Conservation (phyloP, 768 basidiomycete genomes). For the Termitomyces sp. region DNA sequence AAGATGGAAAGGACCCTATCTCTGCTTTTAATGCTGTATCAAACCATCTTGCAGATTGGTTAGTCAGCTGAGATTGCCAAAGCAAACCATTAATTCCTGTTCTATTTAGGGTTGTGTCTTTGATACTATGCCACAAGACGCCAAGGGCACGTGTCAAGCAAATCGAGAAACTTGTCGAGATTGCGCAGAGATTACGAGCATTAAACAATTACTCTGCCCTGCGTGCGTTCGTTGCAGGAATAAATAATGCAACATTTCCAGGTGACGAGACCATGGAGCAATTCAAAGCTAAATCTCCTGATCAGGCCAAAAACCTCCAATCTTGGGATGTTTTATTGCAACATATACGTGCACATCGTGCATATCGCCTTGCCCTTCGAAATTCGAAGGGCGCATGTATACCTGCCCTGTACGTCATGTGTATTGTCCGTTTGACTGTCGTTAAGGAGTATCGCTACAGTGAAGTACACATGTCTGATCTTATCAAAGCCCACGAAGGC, state of each 20-base stretch:
- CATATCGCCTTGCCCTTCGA: slow-evolving; percentile 85
- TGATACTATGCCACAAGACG: slow-evolving; percentile 86
- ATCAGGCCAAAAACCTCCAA: slow-evolving; percentile 68
- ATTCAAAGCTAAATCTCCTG: slow-evolving; percentile 62
- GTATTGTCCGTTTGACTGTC: neutral
- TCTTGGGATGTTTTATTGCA: slow-evolving; percentile 85
- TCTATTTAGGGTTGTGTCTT: slow-evolving; percentile 70
- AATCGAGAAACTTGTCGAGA: slow-evolving; percentile 84
- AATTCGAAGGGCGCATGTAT: slow-evolving; percentile 85
- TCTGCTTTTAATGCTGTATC: slow-evolving; percentile 68
- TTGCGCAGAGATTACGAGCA: slow-evolving; percentile 73
- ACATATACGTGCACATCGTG: slow-evolving; percentile 74
- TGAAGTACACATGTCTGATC: slow-evolving; percentile 87
- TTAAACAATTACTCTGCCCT: slow-evolving; percentile 92
- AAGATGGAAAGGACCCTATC: slow-evolving; percentile 65
- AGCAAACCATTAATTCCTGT: neutral
- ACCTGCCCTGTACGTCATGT: slow-evolving; percentile 63
- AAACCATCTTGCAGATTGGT: slow-evolving; percentile 85
- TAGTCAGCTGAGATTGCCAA: slow-evolving; percentile 13
- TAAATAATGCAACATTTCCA: slow-evolving; percentile 76
- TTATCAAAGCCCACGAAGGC: slow-evolving; percentile 82
- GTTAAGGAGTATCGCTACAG: slow-evolving; percentile 30
- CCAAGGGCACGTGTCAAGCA: slow-evolving; percentile 69
- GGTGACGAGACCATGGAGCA: slow-evolving; percentile 74
- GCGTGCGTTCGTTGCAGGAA: slow-evolving; percentile 90